phyloP scores from a whole-genome alignment of 768 basidiomycete genomes.

The Phlebiopsis flavidoalba region DNA sequence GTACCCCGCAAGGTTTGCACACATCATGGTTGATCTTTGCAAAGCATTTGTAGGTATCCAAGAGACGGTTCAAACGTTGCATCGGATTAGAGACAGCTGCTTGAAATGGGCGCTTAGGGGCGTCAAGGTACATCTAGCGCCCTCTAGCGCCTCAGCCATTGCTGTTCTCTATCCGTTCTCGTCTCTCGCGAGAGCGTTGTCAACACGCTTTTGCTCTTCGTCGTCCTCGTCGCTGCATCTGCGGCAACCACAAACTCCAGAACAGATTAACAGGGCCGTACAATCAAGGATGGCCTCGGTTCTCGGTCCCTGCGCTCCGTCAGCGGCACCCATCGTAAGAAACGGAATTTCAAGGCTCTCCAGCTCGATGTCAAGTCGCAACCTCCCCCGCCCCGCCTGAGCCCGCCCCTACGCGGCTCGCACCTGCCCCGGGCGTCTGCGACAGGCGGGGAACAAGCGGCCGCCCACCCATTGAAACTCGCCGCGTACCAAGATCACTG shows the following conservation, averaged over 20 bases:
- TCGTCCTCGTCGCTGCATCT: not conserved
- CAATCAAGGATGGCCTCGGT: constrained; percentile 6
- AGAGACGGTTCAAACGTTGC: not conserved
- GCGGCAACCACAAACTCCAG: not conserved
- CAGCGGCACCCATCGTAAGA: constrained; percentile 66
- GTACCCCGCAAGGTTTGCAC: too few species aligned
- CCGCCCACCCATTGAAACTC: constrained; percentile 82
- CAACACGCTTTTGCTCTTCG: not conserved
- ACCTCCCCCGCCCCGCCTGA: constrained; percentile 34
- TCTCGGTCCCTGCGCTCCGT: constrained; percentile 10
- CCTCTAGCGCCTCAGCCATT: not conserved
- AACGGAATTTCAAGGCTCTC: constrained; percentile 87
- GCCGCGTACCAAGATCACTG: constrained; percentile 62
- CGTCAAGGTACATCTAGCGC: not conserved
- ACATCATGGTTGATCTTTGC: not conserved
- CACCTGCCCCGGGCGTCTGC: constrained; percentile 28
- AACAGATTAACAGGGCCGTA: not conserved
- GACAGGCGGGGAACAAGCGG: constrained; percentile 56
- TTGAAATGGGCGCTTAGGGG: not conserved
- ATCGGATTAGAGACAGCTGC: too few species aligned
- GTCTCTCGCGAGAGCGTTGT: not conserved
- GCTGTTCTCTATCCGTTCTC: not conserved
- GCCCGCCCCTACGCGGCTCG: constrained; percentile 29
- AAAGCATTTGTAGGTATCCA: not conserved
- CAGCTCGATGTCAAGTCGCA: constrained; percentile 58